A percentile compares a stretch with the other conserved stretches of the same genome.
Evolutionary conservation across 2,329 filamentous ascomycete species (phyloP).

Genomic region (Coleophoma eucalyptorum): DNA sequence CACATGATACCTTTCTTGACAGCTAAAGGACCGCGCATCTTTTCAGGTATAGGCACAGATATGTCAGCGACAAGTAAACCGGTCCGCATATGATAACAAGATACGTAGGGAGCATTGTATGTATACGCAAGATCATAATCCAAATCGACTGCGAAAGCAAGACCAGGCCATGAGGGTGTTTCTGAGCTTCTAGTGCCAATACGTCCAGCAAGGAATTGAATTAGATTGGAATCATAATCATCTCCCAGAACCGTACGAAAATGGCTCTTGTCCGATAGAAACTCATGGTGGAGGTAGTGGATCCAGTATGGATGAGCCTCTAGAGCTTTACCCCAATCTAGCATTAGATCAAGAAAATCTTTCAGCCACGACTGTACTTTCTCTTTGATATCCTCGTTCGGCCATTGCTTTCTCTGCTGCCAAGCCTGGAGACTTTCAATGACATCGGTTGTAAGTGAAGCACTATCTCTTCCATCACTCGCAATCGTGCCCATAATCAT

Average conservation of each 20-base stretch:
- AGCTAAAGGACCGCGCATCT: not conserved
- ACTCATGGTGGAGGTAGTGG: constrained; percentile 2
- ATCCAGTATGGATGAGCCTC: constrained; percentile 1
- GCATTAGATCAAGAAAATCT: constrained; percentile 3
- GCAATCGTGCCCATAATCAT: not conserved
- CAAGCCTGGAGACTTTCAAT: constrained; percentile 2
- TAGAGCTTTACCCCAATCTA: constrained; percentile 3
- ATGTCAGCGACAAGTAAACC: constrained; percentile 1
- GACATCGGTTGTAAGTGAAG: constrained; percentile 1
- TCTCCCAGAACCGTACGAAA: constrained; percentile 1
- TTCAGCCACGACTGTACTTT: not conserved
- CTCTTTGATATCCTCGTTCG: not conserved
- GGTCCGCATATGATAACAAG: constrained; percentile 2
- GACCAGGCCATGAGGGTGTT: not conserved
- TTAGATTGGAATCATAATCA: not conserved
- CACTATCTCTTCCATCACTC: not conserved
- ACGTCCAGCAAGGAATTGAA: not conserved
- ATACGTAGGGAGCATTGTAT: constrained; percentile 1
- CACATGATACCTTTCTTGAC: not conserved
- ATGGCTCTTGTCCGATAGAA: not conserved
- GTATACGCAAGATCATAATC: constrained; percentile 2
- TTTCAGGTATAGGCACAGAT: not conserved
- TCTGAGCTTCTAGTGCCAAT: constrained; percentile 1
- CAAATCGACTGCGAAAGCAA: not conserved
- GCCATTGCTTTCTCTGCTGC: not conserved